Evolutionary conservation across 352 stramenopile genomes (phyloP), one percentile per base, ranked within the genome.

Genomic region (Phytophthora rubi): DNA sequence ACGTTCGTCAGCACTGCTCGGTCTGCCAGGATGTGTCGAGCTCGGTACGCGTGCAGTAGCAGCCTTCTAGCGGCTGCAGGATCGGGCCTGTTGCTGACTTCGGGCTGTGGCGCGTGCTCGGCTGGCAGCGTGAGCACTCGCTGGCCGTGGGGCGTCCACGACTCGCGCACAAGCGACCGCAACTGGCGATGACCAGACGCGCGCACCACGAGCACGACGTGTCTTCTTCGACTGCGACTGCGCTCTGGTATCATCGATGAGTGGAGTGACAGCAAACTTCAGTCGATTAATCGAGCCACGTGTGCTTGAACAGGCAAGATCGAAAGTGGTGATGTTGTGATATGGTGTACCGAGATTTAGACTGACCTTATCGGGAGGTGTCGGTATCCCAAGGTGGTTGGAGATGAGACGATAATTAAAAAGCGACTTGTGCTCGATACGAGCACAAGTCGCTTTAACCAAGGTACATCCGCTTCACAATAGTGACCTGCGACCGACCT

Each of bases 21-120:
- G 16, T 78, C 62, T 7, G 68, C 45, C 58, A 80, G 54, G 15
- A 75, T 39, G 18, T 71, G 62, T 2, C 69, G 68, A 23, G 64
- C 60, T 39, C 64, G 63, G 59, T 76, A 62, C 4, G 68, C 64
- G 13, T 71, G 72, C 2, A 64, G 33, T 26, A 75, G 62, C 45
- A 71, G 21, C 16, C 59, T 18, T 44, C 64, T 63, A 1, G 51
- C 48, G 1, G 48, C 47, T 4, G 39, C 33, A n/a, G 56, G 3
- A n/a, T 66, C 44, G 1, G 49, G 23, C 56, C 54, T 65, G 30
- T 53, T 37, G 45, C 37, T 15, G 28, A 47, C 9, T 33, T 59
- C 35, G 9, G 13, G 30, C 23, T 28, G 64, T 7, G 49, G 21
- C 2, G 56, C 21, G 10, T 55, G 65, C 7, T 73, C 58, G 30